These are phyloP conservation scores for Chaetoceros muelleri DNA, from an alignment of 108 stramenopile species.

Conservation along the genomic window DNA sequence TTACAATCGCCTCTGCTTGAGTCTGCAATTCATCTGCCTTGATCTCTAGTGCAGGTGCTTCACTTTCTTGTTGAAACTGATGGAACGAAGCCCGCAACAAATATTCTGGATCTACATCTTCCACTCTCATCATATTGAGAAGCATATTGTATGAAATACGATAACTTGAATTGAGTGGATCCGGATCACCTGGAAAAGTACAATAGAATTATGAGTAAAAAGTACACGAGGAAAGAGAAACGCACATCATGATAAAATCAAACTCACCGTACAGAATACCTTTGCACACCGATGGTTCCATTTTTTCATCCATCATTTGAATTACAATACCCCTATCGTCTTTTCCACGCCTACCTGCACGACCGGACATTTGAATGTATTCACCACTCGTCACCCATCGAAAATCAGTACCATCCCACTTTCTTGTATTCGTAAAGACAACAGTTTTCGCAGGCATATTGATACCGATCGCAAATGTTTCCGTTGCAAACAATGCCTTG, in stretches of 20 bases:
- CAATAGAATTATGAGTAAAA: not conserved
- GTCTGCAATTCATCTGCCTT: constrained; percentile 55
- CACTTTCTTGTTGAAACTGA: constrained; percentile 89
- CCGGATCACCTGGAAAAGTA: constrained; percentile 61
- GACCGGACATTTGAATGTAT: constrained; percentile 97
- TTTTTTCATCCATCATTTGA: constrained; percentile 98
- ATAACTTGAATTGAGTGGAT: constrained; percentile 93
- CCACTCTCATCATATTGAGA: constrained; percentile 97
- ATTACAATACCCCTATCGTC: constrained; percentile 98
- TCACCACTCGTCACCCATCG: constrained; percentile 88
- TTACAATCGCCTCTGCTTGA: constrained; percentile 46
- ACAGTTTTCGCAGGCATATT: constrained; percentile 99
- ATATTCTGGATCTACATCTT: constrained; percentile 95
- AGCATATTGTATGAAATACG: constrained; percentile 98
- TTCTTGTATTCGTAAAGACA: constrained; percentile 95
- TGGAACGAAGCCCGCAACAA: constrained; percentile 93
- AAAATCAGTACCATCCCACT: constrained; percentile 94
- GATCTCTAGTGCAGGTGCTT: constrained; percentile 69
- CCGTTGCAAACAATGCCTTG: constrained; percentile 96
- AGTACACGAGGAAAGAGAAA: not conserved
- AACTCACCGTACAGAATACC: constrained; percentile 73
- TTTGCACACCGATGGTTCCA: constrained; percentile 95
- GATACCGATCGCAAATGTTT: constrained; percentile 98
- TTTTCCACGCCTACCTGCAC: constrained; percentile 97
- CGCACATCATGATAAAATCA: not conserved